Percentiles rank a stretch among this genome's conserved stretches.
Conservation (phyloP, 495 filamentous ascomycete species). For the Daldinia grandis region DNA sequence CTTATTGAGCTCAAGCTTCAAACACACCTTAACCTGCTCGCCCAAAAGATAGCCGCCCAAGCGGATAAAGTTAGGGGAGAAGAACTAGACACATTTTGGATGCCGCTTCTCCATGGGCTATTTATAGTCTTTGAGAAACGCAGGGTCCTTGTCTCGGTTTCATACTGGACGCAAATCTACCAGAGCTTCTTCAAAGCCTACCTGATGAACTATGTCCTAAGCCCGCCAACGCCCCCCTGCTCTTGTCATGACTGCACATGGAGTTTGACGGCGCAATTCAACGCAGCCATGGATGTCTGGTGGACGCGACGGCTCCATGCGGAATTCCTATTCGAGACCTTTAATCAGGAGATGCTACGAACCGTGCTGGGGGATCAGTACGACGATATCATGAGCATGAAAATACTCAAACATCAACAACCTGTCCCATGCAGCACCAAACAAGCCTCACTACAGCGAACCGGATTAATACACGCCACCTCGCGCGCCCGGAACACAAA, state of each 20-base stretch:
- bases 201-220: slow-evolving; percentile 26
- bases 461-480: too few species aligned
- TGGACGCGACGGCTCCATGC: neutral
- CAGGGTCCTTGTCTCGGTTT: slow-evolving; percentile 9
- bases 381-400: slow-evolving; percentile 14
- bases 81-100: slow-evolving; percentile 34
- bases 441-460: too few species aligned
- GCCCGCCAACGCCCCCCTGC: too few species aligned
- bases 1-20: slow-evolving; percentile 5
- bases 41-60: slow-evolving; percentile 23
- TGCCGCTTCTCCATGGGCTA: slow-evolving; percentile 34
- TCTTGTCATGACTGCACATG: too few species aligned
- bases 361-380: neutral
- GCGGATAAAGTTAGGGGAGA: slow-evolving; percentile 1
- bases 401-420: neutral
- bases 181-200: slow-evolving; percentile 29
- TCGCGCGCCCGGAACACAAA: too few species aligned
- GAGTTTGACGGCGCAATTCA: too few species aligned
- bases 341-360: slow-evolving; percentile 9
- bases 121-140: slow-evolving; percentile 23
- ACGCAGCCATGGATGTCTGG: too few species aligned
- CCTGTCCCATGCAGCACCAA: too few species aligned
- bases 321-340: neutral
- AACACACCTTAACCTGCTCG: slow-evolving; percentile 10
- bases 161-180: slow-evolving; percentile 30